phyloP scores from a whole-genome alignment of 192 early-diverging fungal genomes.

The Helicostylum pulchrum region DNA sequence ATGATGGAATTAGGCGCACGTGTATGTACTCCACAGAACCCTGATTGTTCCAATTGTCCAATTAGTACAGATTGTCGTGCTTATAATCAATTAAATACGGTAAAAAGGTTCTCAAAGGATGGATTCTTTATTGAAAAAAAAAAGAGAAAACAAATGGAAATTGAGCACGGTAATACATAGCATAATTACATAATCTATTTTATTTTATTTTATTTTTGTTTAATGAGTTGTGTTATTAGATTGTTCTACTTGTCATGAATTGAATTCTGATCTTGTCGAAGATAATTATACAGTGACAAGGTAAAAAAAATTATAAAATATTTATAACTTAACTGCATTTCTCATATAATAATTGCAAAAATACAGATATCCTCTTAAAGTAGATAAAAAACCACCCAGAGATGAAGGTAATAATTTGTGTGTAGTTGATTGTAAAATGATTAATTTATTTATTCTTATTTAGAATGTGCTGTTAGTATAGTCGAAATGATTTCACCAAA shows the following conservation, averaged over 20 bases:
- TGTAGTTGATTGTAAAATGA: neutral
- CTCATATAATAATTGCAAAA: conserved; percentile 1
- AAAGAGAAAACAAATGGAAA: conserved; percentile 2
- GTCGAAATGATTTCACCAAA: conserved; percentile 35
- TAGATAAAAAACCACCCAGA: conserved; percentile 55
- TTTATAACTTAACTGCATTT: neutral
- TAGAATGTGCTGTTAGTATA: conserved; percentile 57
- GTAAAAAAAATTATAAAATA: neutral
- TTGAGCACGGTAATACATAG: neutral
- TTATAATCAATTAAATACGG: conserved; percentile 48
- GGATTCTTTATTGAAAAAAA: conserved; percentile 5
- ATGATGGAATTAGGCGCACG: conserved; percentile 79
- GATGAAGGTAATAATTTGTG: conserved; percentile 48
- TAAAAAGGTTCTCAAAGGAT: conserved; percentile 1
- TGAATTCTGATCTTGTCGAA: conserved; percentile 5
- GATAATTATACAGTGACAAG: conserved; percentile 26
- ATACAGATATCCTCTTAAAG: conserved; percentile 55
- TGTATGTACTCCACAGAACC: conserved; percentile 67
- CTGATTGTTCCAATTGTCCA: conserved; percentile 62
- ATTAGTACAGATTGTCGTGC: conserved; percentile 56
- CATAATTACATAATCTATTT: neutral
- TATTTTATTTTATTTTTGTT: neutral
- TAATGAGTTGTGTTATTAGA: neutral
- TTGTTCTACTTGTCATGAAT: conserved; percentile 14
- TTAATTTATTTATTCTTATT: neutral